phyloP scores from a whole-genome alignment of 495 filamentous ascomycete genomes.

The Talaromyces liani region DNA sequence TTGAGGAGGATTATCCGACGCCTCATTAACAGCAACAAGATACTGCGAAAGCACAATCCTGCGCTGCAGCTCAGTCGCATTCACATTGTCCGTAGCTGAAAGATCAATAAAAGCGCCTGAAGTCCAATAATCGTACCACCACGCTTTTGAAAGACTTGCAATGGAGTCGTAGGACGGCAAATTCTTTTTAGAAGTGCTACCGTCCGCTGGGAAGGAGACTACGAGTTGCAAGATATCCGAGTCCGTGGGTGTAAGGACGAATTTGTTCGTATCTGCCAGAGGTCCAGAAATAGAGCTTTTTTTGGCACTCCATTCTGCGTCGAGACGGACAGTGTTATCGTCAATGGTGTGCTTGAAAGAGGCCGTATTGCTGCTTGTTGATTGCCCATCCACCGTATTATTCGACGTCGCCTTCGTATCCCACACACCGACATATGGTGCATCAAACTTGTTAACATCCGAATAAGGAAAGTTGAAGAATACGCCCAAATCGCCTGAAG shows the following conservation, averaged over 20 bases:
- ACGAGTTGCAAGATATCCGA: not conserved
- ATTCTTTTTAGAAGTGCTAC: not conserved
- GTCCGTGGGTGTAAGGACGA: not conserved
- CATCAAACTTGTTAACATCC: not conserved
- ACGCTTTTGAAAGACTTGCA: not conserved
- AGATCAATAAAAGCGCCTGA: not conserved
- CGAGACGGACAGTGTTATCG: not conserved
- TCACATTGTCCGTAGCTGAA: not conserved
- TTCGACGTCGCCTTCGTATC: not conserved
- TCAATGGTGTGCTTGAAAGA: not conserved
- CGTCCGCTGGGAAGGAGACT: not conserved
- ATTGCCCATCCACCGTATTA: not conserved
- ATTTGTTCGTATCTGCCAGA: not conserved
- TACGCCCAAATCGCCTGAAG: not conserved
- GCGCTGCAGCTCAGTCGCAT: constrained; percentile 8
- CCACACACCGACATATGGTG: not conserved
- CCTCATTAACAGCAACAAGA: constrained; percentile 12
- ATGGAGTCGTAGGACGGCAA: not conserved
- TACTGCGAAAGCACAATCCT: constrained; percentile 14
- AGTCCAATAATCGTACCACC: not conserved
- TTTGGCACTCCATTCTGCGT: not conserved
- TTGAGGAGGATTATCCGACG: constrained; percentile 15
- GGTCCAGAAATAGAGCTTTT: not conserved
- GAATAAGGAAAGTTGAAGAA: not conserved
- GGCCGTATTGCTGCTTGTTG: not conserved